A percentile compares a stretch with the other conserved stretches of the same genome.
Evolutionary conservation across 2,329 filamentous ascomycete species (phyloP).

Genomic region (Aschersonia sp.): DNA sequence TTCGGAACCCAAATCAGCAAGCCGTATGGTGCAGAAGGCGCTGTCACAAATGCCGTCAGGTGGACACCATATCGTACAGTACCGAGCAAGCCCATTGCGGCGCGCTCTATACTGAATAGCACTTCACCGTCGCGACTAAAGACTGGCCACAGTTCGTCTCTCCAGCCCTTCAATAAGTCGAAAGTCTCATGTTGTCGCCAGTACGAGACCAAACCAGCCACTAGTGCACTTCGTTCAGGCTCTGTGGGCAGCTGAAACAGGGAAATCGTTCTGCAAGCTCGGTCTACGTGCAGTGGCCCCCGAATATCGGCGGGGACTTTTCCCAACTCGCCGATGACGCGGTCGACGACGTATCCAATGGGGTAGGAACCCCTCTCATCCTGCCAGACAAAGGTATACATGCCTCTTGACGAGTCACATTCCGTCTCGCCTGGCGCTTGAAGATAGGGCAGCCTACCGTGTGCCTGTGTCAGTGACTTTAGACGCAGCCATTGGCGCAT

Average conservation of each 20-base stretch:
- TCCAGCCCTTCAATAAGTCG: slow-evolving; percentile 62
- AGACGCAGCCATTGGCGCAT: slow-evolving; percentile 10
- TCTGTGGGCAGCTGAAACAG: slow-evolving; percentile 46
- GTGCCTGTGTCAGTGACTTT: neutral
- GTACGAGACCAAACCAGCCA: slow-evolving; percentile 21
- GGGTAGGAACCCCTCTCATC: slow-evolving; percentile 47
- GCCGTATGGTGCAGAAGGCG: slow-evolving; percentile 27
- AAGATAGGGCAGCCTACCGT: slow-evolving; percentile 60
- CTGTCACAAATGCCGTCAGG: slow-evolving; percentile 56
- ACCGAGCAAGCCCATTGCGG: slow-evolving; percentile 59
- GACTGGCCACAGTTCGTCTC: slow-evolving; percentile 67
- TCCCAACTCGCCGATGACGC: slow-evolving; percentile 33
- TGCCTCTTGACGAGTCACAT: slow-evolving; percentile 37
- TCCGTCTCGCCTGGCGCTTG: slow-evolving; percentile 49
- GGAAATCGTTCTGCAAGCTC: slow-evolving; percentile 44
- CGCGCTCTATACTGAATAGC: slow-evolving; percentile 64
- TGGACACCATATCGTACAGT: slow-evolving; percentile 69
- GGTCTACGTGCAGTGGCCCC: slow-evolving; percentile 47
- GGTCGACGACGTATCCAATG: slow-evolving; percentile 45
- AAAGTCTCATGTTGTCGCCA: slow-evolving; percentile 64
- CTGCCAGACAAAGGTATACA: slow-evolving; percentile 53
- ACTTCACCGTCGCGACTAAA: slow-evolving; percentile 50
- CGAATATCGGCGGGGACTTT: slow-evolving; percentile 33
- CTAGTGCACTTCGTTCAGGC: slow-evolving; percentile 13
- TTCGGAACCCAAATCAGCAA: slow-evolving; percentile 76